These are phyloP conservation scores for Musa balbisiana DNA, from an alignment of 202 grass and related monocot species.

Conservation along the genomic window DNA sequence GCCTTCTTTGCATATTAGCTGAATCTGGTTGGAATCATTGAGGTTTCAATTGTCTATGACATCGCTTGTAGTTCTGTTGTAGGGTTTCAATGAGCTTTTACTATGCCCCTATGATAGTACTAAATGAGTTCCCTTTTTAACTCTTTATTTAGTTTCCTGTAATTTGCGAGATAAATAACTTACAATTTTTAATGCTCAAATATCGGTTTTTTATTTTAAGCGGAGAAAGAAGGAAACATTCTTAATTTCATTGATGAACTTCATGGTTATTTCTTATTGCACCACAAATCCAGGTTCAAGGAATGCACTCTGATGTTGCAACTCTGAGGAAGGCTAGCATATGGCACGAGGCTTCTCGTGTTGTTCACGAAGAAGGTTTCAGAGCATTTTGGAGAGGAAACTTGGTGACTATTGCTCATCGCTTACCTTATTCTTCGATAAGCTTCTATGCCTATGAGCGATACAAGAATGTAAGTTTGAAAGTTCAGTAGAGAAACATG, in stretches of 20 bases:
- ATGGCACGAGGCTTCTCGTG: slow-evolving; percentile 60
- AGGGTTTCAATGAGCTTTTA: too few species aligned
- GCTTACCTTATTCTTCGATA: slow-evolving; percentile 65
- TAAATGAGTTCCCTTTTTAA: too few species aligned
- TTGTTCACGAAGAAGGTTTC: slow-evolving; percentile 67
- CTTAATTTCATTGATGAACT: neutral
- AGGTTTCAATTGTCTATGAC: neutral
- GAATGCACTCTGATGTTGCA: slow-evolving; percentile 64
- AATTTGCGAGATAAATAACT: too few species aligned
- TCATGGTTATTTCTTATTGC: slow-evolving; percentile 8
- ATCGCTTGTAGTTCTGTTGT: too few species aligned
- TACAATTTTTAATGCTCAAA: too few species aligned
- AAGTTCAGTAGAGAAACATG: neutral
- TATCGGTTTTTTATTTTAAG: too few species aligned
- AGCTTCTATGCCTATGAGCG: slow-evolving; percentile 64
- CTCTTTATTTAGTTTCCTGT: too few species aligned
- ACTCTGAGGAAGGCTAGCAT: slow-evolving; percentile 53
- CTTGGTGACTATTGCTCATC: slow-evolving; percentile 62
- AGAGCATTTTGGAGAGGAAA: slow-evolving; percentile 82
- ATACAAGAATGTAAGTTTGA: slow-evolving; percentile 54
- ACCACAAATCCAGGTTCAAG: slow-evolving; percentile 48
- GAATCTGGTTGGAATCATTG: neutral
- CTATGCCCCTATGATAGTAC: too few species aligned
- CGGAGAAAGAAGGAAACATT: too few species aligned
- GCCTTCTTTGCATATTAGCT: neutral